Base-by-base conservation (phyloP, 192 early-diverging fungal genomes). In the Backusella australiensis region DNA sequence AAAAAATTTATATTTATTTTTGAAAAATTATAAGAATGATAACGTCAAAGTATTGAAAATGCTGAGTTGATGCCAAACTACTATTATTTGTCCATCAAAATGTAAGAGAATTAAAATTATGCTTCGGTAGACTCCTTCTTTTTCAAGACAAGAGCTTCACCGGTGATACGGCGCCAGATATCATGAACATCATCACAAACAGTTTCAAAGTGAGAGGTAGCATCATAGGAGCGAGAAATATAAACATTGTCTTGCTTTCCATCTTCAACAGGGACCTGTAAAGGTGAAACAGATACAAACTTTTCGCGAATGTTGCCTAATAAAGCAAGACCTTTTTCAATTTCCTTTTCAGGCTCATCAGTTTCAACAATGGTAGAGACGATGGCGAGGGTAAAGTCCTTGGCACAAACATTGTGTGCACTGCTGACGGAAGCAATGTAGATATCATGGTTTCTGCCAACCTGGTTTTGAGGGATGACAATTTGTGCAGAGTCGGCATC, bases 181-280 rank as follows among this genome's bases (percentile, higher is more conserved):
- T 91, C 88, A 87, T 96, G 95, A 67, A 99, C 96, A 80, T 99
- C 98, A 67, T 95, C 92, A 81, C 95, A 97, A 35, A 97, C 94
- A 66, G 98, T 96, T 86, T 96, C 98, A 91, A 99, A 99, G 90
- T 99, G 97, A 49, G 94, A 96, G 32, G 97, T 97, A 39, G 98
- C 96, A 86, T 99, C 98, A 84, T 98, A 99, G 26, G 95, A 97
- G 77, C 93, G 93, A 77, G 94, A 94, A 68, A 99, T 88, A 84
- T 92, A 99, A 56, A 97, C 92, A 72, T 93, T 86, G 75, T 97
- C 95, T 11, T 79, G 75, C 17, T 80, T 91, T 66, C 97, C 97
- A 75, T 98, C 94, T 2, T 87, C 85, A n/a, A 89, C 71, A 32
- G 98, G 97, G 84, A 94, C 97, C 69, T 92, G 94, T 52, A 99